These are phyloP conservation scores for Annulohypoxylon nitens DNA, from an alignment of 495 filamentous ascomycete species.

Conservation along the genomic window DNA sequence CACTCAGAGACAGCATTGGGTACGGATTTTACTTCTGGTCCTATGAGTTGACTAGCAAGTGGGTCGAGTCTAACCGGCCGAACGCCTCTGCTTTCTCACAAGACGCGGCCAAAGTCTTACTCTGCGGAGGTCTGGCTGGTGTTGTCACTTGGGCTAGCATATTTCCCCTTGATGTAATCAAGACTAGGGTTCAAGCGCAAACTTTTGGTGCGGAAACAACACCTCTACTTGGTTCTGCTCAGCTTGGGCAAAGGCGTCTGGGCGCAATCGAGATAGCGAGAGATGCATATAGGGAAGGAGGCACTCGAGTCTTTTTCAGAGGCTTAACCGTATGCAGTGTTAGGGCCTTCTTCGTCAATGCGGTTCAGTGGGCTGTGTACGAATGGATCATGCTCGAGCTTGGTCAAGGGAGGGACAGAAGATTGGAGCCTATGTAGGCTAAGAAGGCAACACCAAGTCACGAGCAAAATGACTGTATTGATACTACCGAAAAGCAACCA, in stretches of 20 bases:
- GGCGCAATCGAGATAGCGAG: slow-evolving; percentile 72
- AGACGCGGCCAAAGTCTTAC: slow-evolving; percentile 72
- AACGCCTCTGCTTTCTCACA: slow-evolving; percentile 49
- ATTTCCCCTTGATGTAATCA: slow-evolving; percentile 90
- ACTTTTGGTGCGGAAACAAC: slow-evolving; percentile 27
- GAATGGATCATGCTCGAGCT: slow-evolving; percentile 80
- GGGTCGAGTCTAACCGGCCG: slow-evolving; percentile 55
- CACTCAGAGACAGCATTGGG: slow-evolving; percentile 83
- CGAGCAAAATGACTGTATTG: slow-evolving; percentile 10
- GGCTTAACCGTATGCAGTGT: slow-evolving; percentile 83
- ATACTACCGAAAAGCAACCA: background rate
- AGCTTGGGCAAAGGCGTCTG: slow-evolving; percentile 48
- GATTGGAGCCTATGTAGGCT: slow-evolving; percentile 25
- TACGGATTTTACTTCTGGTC: slow-evolving; percentile 96
- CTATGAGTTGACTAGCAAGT: slow-evolving; percentile 78
- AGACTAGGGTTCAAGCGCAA: slow-evolving; percentile 86
- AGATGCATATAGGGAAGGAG: slow-evolving; percentile 73
- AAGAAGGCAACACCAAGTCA: background rate
- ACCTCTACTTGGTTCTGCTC: slow-evolving; percentile 51
- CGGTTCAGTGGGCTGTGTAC: slow-evolving; percentile 85
- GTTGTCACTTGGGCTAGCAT: slow-evolving; percentile 87
- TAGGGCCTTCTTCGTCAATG: slow-evolving; percentile 88
- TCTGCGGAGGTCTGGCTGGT: slow-evolving; percentile 88
- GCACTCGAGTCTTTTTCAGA: slow-evolving; percentile 76
- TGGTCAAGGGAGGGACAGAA: slow-evolving; percentile 45